phyloP scores from a whole-genome alignment of 2,329 filamentous ascomycete species.

The Neopestalotiopsis clavispora region DNA sequence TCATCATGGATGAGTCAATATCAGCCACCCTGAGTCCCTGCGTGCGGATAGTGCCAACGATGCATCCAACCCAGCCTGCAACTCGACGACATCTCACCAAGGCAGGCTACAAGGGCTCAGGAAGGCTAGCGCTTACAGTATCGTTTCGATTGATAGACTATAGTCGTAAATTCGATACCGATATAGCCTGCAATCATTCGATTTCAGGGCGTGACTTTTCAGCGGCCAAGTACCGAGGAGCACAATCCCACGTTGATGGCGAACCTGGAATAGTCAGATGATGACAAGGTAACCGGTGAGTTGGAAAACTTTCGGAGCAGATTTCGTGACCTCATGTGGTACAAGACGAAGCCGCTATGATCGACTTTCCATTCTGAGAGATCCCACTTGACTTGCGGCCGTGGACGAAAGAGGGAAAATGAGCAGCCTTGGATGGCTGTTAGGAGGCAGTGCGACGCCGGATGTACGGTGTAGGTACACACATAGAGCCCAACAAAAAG shows the following conservation, averaged over 20 bases:
- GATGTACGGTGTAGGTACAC: background rate
- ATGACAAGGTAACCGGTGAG: background rate
- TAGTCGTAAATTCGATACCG: background rate
- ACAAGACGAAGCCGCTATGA: background rate
- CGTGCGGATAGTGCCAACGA: background rate
- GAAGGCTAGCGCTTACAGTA: conserved; percentile 1
- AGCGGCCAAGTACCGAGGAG: background rate
- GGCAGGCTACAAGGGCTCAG: background rate
- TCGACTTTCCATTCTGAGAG: background rate
- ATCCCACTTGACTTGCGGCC: background rate
- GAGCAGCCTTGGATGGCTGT: background rate
- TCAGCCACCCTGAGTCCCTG: background rate
- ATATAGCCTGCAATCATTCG: background rate
- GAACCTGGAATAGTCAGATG: background rate
- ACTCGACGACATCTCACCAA: conserved; percentile 2
- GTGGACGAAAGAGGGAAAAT: background rate
- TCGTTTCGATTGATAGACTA: background rate
- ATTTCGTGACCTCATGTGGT: background rate
- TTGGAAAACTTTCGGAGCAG: background rate
- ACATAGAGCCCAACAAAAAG: background rate
- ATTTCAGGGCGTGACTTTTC: background rate
- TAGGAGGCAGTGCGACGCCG: background rate
- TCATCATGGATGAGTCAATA: background rate
- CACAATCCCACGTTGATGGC: background rate
- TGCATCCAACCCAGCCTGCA: background rate